These are phyloP conservation scores for Colletotrichum acutatum DNA, from an alignment of 2,329 filamentous ascomycete genomes.

Conservation along the genomic window DNA sequence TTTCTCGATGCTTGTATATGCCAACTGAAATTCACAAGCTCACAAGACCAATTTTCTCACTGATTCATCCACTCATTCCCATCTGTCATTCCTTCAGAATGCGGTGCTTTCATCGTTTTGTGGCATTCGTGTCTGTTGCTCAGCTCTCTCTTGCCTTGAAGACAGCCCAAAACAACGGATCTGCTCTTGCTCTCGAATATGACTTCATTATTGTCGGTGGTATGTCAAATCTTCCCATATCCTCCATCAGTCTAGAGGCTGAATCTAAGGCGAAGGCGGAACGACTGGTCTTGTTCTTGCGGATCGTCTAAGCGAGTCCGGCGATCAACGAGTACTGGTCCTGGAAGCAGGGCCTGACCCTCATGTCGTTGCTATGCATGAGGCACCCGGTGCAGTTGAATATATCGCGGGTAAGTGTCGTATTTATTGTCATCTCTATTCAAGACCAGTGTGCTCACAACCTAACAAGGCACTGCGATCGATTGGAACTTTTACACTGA, in stretches of 20 bases:
- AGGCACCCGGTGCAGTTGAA: conserved; percentile 40
- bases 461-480: conserved; percentile 36
- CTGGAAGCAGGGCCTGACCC: conserved; percentile 40
- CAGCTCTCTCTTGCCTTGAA: background rate
- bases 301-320: conserved; percentile 40
- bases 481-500: conserved; percentile 41
- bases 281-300: conserved; percentile 41
- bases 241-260: background rate
- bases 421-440: background rate
- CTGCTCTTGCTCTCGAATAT: conserved; percentile 23
- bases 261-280: conserved; percentile 30
- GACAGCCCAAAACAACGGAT: background rate
- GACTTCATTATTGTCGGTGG: conserved; percentile 39
- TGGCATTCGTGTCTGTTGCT: background rate
- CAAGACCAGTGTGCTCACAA: background rate
- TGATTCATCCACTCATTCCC: background rate
- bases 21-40: background rate
- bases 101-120: background rate
- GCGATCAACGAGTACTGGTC: conserved; percentile 39
- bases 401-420: conserved; percentile 33
- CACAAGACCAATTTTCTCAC: background rate
- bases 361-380: conserved; percentile 38
- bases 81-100: background rate
- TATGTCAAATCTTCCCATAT: background rate
- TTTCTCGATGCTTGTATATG: background rate